A percentile compares a stretch with the other conserved stretches of the same genome.
phyloP scores from a whole-genome alignment of 805 yeast species.

The Saccharomycopsis amapae region DNA sequence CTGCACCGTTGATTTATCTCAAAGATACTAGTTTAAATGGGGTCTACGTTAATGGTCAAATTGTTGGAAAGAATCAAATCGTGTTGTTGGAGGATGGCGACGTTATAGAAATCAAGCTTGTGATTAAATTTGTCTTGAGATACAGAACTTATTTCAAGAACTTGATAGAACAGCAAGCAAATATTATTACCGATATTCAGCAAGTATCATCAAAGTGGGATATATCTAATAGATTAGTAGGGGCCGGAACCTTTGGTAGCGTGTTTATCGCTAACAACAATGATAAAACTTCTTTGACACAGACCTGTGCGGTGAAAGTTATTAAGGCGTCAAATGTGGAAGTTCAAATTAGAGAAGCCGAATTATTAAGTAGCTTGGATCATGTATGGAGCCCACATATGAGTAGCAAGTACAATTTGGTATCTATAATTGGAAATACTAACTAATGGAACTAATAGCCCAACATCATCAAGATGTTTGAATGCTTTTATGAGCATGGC shows the following conservation, averaged over 20 bases:
- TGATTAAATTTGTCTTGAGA: conserved; percentile 24
- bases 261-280: conserved; percentile 29
- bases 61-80: conserved; percentile 29
- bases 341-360: conserved; percentile 36
- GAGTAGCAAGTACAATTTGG: not conserved
- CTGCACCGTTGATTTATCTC: conserved; percentile 41
- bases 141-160: conserved; percentile 10
- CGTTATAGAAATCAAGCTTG: conserved; percentile 32
- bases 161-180: conserved; percentile 19
- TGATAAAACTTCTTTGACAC: too few relatives aligned
- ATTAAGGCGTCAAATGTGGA: conserved; percentile 28
- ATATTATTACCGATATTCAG: conserved; percentile 2
- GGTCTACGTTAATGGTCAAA: conserved; percentile 35
- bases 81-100: conserved; percentile 35
- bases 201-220: conserved; percentile 31
- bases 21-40: conserved; percentile 49
- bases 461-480: conserved; percentile 41
- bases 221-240: conserved; percentile 37
- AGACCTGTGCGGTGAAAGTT: conserved; percentile 47
- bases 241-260: conserved; percentile 54
- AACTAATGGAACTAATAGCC: conserved; percentile 29
- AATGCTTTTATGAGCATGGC: conserved; percentile 27
- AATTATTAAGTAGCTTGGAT: conserved; percentile 32
- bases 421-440: not conserved
- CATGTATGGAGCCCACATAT: conserved; percentile 29